Conservation (phyloP, 805 yeast species). For the Helenozyma baotianmanensis region DNA sequence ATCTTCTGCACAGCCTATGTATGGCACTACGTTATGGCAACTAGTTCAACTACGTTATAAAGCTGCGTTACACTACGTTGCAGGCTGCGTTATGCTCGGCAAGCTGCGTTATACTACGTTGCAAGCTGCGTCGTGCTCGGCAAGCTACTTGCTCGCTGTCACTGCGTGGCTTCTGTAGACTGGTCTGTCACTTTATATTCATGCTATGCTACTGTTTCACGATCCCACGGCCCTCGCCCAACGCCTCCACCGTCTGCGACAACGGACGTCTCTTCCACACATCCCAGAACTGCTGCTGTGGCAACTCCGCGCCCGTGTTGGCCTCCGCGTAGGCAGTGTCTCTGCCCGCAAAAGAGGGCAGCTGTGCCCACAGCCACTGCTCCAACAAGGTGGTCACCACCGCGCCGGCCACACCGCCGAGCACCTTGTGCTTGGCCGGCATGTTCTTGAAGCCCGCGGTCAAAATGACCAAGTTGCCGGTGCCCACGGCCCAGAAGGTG, state of each 20-base stretch:
- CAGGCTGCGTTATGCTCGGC: too few species aligned
- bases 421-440: constrained; percentile 38
- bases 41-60: too few species aligned
- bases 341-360: constrained; percentile 34
- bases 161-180: too few species aligned
- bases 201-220: constrained; percentile 40
- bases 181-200: too few species aligned
- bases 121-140: too few species aligned
- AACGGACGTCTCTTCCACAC: constrained; percentile 75
- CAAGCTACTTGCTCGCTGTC: too few species aligned
- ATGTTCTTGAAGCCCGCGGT: constrained; percentile 39
- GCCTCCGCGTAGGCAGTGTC: constrained; percentile 36
- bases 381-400: constrained; percentile 32
- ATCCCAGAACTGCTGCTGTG: constrained; percentile 64
- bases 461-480: constrained; percentile 44
- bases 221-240: constrained; percentile 66
- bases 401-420: constrained; percentile 40
- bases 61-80: too few species aligned
- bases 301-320: constrained; percentile 31
- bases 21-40: too few species aligned
- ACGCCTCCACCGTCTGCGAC: constrained; percentile 69
- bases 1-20: too few species aligned
- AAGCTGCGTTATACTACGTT: too few species aligned
- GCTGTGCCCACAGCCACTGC: constrained; percentile 39
- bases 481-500: constrained; percentile 59